Percentiles rank a stretch among this genome's conserved stretches.
Conservation (phyloP, 129 eudicot species). For the Flaveria robusta region DNA sequence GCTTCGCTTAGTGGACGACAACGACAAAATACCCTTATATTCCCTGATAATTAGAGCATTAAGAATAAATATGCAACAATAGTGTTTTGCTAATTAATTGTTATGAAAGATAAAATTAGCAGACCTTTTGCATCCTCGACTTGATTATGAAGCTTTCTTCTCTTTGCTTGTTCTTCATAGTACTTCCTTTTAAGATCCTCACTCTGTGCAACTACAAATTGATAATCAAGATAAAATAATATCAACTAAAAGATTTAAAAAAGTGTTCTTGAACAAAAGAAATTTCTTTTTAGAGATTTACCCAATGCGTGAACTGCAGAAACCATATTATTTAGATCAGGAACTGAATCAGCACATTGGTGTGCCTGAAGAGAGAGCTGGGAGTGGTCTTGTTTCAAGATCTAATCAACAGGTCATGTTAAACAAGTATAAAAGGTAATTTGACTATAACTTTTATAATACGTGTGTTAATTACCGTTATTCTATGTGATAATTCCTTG, state of each 20-base stretch:
- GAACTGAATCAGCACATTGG: constrained; percentile 81
- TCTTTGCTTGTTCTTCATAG: constrained; percentile 80
- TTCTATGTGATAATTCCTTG: constrained; percentile 54
- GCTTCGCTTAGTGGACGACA: constrained; percentile 84
- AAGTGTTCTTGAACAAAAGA: background rate
- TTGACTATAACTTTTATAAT: background rate
- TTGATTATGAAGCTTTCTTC: constrained; percentile 85
- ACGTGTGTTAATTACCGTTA: constrained; percentile 49
- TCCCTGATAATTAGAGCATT: constrained; percentile 53
- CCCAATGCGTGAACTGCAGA: constrained; percentile 88
- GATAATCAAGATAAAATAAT: background rate
- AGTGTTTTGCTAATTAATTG: background rate
- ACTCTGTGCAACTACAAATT: constrained; percentile 74
- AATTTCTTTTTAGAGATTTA: constrained; percentile 33
- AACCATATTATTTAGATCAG: constrained; percentile 80
- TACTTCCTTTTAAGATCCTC: constrained; percentile 92
- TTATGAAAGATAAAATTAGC: background rate
- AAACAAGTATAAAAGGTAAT: background rate
- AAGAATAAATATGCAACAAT: constrained; percentile 2
- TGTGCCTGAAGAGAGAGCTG: constrained; percentile 87
- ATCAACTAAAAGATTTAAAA: background rate
- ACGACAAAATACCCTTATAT: constrained; percentile 91
- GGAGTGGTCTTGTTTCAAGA: constrained; percentile 73
- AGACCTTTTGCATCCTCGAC: constrained; percentile 88
- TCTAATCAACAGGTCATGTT: constrained; percentile 38